phyloP scores from a whole-genome alignment of 768 basidiomycete genomes.

The Pleurotus eryngii region DNA sequence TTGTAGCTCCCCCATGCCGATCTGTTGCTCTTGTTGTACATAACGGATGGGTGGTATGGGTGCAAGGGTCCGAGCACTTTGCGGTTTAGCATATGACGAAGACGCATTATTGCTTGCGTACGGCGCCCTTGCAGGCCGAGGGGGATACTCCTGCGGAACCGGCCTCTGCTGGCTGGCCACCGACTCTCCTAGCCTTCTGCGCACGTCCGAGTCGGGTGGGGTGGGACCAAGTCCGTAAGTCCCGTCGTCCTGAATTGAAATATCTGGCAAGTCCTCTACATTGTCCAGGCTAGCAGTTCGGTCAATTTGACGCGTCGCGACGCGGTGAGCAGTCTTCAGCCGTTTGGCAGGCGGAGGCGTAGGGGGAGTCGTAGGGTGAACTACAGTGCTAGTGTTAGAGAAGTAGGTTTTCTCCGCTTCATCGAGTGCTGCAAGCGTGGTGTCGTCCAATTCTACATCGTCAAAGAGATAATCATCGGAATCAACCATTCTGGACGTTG shows the following conservation, averaged over 20 bases:
- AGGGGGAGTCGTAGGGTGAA: conserved; percentile 18
- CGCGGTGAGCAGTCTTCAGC: conserved; percentile 42
- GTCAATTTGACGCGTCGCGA: not conserved
- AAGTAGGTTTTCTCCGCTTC: conserved; percentile 48
- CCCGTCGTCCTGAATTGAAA: conserved; percentile 57
- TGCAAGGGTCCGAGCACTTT: not conserved
- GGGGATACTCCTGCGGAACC: too few species aligned
- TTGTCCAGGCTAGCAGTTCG: conserved; percentile 27
- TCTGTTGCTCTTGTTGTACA: too few species aligned
- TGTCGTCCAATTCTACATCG: conserved; percentile 61
- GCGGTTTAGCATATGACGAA: not conserved
- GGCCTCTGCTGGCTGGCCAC: too few species aligned
- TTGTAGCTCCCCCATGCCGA: not conserved
- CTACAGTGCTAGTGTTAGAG: not conserved
- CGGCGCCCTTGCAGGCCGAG: too few species aligned
- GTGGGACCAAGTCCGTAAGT: conserved; percentile 42
- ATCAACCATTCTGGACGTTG: conserved; percentile 45
- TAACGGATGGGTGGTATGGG: not conserved
- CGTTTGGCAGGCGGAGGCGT: conserved; percentile 47
- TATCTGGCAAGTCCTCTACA: conserved; percentile 57
- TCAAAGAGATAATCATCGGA: conserved; percentile 66
- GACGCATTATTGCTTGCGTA: too few species aligned
- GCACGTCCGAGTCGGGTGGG: conserved; percentile 12
- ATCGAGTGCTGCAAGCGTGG: conserved; percentile 59
- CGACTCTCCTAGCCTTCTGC: not conserved